Evolutionary conservation across 208 protist species (phyloP).

Genomic region (Endotrypanum monterogeii): DNA sequence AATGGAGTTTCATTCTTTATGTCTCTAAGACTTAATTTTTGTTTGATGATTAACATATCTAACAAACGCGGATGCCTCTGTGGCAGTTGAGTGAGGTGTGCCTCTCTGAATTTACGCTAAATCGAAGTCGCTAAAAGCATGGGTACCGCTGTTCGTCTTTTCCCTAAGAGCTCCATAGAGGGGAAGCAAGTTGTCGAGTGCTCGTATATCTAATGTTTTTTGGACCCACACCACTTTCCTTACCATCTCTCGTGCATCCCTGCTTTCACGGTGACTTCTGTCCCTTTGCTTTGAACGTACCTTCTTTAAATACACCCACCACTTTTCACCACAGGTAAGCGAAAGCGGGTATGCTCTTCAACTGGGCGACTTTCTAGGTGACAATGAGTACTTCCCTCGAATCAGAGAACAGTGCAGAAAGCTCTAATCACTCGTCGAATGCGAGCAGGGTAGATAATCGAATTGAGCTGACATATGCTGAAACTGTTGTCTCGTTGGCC

Average conservation of each 20-base stretch:
- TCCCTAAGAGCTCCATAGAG: neutral
- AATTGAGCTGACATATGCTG: conserved; percentile 57
- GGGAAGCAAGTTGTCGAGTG: too few relatives aligned
- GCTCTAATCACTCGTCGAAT: neutral
- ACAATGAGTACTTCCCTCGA: neutral
- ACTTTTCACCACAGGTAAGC: neutral
- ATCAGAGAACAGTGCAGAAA: conserved; percentile 1
- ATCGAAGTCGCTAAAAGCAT: neutral
- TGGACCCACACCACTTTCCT: neutral
- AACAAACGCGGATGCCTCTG: neutral
- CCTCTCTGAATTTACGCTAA: neutral
- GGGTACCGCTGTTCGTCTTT: neutral
- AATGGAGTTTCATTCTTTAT: too few relatives aligned
- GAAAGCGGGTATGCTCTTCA: neutral
- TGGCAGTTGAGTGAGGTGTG: neutral
- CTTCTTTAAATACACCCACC: neutral
- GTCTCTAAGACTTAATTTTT: too few relatives aligned
- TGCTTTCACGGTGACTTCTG: neutral
- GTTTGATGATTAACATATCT: too few relatives aligned
- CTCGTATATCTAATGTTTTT: neutral
- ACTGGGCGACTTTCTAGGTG: neutral
- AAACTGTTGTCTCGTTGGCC: conserved; percentile 77
- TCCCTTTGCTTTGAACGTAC: neutral
- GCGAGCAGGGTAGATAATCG: conserved; percentile 9
- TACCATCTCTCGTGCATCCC: neutral